Evolutionary conservation across 768 basidiomycete species (phyloP).

Genomic region (Hypsizygus marmoreus): DNA sequence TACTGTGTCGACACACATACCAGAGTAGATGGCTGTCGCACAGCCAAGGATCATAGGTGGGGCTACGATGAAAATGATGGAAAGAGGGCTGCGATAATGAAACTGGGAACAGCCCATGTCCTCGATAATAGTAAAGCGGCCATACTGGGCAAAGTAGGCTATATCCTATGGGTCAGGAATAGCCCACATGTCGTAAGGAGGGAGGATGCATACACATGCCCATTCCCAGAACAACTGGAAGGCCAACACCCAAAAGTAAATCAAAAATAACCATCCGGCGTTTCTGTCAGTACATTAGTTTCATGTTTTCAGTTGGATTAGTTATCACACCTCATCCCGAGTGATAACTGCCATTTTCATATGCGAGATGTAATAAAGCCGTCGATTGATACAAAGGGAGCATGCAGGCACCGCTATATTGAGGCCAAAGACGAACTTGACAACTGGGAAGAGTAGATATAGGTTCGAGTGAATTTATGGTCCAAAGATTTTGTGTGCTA

Average conservation of each 20-base stretch:
- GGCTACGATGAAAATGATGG: not conserved
- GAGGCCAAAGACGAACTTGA: not conserved
- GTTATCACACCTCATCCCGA: not conserved
- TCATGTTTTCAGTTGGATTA: not conserved
- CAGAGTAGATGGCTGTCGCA: not conserved
- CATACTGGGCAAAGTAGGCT: slow-evolving; percentile 1
- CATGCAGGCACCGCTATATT: not conserved
- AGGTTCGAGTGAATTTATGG: not conserved
- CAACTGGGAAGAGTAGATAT: not conserved
- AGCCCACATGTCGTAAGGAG: not conserved
- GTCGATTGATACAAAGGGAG: not conserved
- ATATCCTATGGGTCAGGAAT: not conserved
- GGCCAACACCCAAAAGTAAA: slow-evolving; percentile 2
- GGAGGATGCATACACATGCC: not conserved
- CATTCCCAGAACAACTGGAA: slow-evolving; percentile 1
- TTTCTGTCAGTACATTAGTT: not conserved
- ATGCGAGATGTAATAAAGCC: not conserved
- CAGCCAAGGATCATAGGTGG: not conserved
- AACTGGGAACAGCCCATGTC: not conserved
- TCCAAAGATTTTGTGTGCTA: not conserved
- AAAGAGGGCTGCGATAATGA: not conserved
- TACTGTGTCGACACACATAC: not conserved
- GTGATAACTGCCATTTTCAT: not conserved
- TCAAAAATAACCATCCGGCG: slow-evolving; percentile 1
- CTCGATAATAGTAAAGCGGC: not conserved